Evolutionary conservation across 768 basidiomycete genomes (phyloP), one percentile per base, ranked within the genome.

Genomic region (Tylopilus balloui): DNA sequence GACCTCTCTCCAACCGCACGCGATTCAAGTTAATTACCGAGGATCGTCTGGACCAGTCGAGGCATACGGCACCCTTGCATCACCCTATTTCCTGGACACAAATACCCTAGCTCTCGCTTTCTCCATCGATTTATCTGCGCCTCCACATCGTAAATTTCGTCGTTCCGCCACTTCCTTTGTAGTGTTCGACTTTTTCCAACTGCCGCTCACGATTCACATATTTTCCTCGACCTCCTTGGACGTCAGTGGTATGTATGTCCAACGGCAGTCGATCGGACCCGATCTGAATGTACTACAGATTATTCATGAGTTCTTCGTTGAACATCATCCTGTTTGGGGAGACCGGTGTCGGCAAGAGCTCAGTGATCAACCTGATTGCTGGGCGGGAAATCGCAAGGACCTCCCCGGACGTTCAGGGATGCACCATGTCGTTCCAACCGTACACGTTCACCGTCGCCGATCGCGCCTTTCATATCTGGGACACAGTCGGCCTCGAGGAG

Each of bases 241-340:
- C 34, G 3, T n/a, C 36, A 25, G 28, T 9, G 47, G 60, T 60
- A 46, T 12, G 60, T 45, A 14, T 39, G 8, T 29, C 44, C 27
- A 31, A 20, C 47, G 19, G 20, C 10, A 24, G 23, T 41, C 17
- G 60, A 58, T 52, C 42, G 15, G 15, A 8, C 6, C 34, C 42
- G 56, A 62, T 60, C 60, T 61, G n/a, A 61, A 20, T 23, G 13
- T 11, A 25, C 15, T 28, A 51, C 42, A 61, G 59, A 47, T 19
- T 39, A 43, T 19, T 13, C 54, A 61, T 63, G 60, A 44, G 47
- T 34, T 29, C 54, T 25, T 53, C 56, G 31, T 42, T 64, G 42
- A 76, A 76, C 50, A 61, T 75, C 45, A 64, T 76, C 35, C 34
- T 76, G 2, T 77, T 76, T 47, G 76, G 76, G 7, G 74, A 75